Evolutionary conservation across 371 early-diverging fungal species (phyloP).

Genomic region (Funneliformis caledonium): DNA sequence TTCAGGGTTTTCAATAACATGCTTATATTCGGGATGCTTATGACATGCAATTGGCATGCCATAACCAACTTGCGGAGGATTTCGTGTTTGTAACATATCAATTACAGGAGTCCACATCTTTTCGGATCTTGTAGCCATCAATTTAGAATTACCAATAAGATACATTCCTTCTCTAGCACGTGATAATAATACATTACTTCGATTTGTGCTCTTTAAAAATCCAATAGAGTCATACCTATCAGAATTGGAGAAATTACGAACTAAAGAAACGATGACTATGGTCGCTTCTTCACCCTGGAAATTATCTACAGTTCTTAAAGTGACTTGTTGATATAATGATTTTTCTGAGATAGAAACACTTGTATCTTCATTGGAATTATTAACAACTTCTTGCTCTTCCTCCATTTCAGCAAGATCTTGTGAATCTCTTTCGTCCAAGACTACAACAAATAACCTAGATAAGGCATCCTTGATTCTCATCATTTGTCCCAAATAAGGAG

Average conservation of each 20-base stretch:
- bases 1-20: slow-evolving; percentile 36
- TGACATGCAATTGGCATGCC: slow-evolving; percentile 53
- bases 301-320: slow-evolving; percentile 37
- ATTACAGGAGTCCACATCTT: slow-evolving; percentile 49
- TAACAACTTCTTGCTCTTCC: slow-evolving; percentile 39
- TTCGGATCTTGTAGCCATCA: slow-evolving; percentile 45
- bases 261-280: slow-evolving; percentile 56
- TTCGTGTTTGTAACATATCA: slow-evolving; percentile 41
- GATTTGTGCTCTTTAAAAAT: slow-evolving; percentile 75
- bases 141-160: slow-evolving; percentile 56
- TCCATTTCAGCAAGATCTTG: slow-evolving; percentile 42
- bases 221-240: slow-evolving; percentile 58
- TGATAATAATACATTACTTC: slow-evolving; percentile 80
- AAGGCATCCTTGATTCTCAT: slow-evolving; percentile 51
- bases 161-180: slow-evolving; percentile 64
- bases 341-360: neutral
- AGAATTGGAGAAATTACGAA: slow-evolving; percentile 56
- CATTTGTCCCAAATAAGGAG: slow-evolving; percentile 59
- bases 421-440: slow-evolving; percentile 50
- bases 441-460: slow-evolving; percentile 36
- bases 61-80: slow-evolving; percentile 42
- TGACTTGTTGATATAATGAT: slow-evolving; percentile 31
- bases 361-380: slow-evolving; percentile 8
- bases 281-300: slow-evolving; percentile 43
- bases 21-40: slow-evolving; percentile 48